A percentile compares a stretch with the other conserved stretches of the same genome.
phyloP scores from a whole-genome alignment of 441 rosid genomes.

The Eutrema salsugineum region DNA sequence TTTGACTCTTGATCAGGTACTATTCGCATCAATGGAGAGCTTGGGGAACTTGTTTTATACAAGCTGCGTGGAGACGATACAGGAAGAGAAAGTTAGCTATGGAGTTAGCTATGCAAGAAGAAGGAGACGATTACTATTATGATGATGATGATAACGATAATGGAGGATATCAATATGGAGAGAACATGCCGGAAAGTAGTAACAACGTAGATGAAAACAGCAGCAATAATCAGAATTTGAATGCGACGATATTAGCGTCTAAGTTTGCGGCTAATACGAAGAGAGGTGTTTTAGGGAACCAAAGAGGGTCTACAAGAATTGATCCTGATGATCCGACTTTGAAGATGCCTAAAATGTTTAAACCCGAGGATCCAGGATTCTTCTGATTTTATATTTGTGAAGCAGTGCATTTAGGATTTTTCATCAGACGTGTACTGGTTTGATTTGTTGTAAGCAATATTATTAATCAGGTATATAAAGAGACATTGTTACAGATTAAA shows the following conservation, averaged over 20 bases:
- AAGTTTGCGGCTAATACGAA: conserved; percentile 63
- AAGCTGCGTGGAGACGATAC: conserved; percentile 69
- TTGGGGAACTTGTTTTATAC: conserved; percentile 78
- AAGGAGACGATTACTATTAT: conserved; percentile 26
- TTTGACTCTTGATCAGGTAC: conserved; percentile 34
- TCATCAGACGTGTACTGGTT: not conserved
- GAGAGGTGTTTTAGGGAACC: conserved; percentile 35
- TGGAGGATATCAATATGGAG: conserved; percentile 13
- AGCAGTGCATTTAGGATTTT: not conserved
- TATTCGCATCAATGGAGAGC: conserved; percentile 93
- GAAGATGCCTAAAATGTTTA: conserved; percentile 81
- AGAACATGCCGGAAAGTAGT: conserved; percentile 11
- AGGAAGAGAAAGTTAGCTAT: conserved; percentile 54
- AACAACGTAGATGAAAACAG: not conserved
- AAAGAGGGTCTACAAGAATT: conserved; percentile 31
- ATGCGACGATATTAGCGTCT: conserved; percentile 59
- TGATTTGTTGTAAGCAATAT: not conserved
- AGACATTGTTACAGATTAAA: not conserved
- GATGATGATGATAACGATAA: conserved; percentile 18
- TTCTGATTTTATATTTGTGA: not conserved
- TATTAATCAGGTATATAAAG: not conserved
- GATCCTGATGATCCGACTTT: conserved; percentile 51
- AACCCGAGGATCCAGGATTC: conserved; percentile 81
- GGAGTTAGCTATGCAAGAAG: conserved; percentile 67
- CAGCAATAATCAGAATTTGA: conserved; percentile 37